phyloP scores from a whole-genome alignment of 2,329 filamentous ascomycete genomes.

The Apiospora pterosperma region DNA sequence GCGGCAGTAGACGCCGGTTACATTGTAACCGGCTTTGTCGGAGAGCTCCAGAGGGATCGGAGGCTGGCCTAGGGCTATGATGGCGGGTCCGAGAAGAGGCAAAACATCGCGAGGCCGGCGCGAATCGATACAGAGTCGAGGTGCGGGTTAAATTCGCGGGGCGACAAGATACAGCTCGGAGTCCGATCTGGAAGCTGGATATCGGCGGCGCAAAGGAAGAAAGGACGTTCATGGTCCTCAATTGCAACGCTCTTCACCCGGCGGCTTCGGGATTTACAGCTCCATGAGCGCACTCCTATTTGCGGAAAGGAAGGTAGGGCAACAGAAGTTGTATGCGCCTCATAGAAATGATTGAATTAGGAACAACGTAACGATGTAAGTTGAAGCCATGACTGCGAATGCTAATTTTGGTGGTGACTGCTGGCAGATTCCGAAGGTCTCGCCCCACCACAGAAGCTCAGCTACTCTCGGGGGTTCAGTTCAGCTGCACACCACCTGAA shows the following conservation, averaged over 20 bases:
- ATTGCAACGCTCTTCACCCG: constrained; percentile 16
- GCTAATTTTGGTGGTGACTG: background rate
- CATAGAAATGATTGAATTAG: background rate
- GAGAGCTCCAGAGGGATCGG: constrained; percentile 8
- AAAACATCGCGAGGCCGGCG: constrained; percentile 10
- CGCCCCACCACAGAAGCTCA: constrained; percentile 1
- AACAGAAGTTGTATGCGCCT: background rate
- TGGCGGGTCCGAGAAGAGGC: constrained; percentile 15
- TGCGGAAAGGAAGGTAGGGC: too few species aligned
- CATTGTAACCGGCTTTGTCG: constrained; percentile 7
- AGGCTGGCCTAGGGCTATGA: constrained; percentile 14
- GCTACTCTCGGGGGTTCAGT: too few species aligned
- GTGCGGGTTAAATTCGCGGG: constrained; percentile 17
- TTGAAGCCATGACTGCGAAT: background rate
- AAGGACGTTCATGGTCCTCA: constrained; percentile 26
- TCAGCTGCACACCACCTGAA: too few species aligned
- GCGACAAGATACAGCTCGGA: constrained; percentile 23
- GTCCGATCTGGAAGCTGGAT: constrained; percentile 27
- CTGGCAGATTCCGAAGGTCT: background rate
- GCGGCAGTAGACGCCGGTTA: constrained; percentile 11
- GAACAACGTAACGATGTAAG: background rate
- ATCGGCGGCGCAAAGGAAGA: constrained; percentile 18
- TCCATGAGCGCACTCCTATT: constrained; percentile 1
- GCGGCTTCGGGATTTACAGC: constrained; percentile 1
- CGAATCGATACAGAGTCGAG: constrained; percentile 16